Evolutionary conservation across 768 basidiomycete species (phyloP).

Genomic region (Boletus rufocinnamomeus): DNA sequence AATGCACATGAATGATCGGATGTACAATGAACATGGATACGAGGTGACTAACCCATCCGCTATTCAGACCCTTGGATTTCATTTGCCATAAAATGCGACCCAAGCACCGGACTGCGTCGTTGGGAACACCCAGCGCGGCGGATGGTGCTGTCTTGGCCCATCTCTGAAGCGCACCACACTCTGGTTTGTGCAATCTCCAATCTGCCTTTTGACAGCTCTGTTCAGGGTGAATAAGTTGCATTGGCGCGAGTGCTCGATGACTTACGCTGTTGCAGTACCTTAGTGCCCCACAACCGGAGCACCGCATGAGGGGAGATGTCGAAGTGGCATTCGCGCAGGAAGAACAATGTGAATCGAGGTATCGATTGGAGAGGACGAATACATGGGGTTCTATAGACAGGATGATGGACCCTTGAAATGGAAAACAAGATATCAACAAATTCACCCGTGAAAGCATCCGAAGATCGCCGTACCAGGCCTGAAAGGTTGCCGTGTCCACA

Average conservation of each 20-base stretch:
- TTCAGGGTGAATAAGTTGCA: neutral
- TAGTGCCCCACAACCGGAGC: slow-evolving; percentile 67
- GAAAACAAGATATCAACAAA: neutral
- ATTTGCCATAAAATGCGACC: slow-evolving; percentile 72
- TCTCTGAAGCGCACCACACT: slow-evolving; percentile 69
- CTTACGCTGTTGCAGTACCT: slow-evolving; percentile 78
- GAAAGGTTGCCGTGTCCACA: slow-evolving; percentile 42
- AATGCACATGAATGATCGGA: neutral
- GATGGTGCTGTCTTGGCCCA: slow-evolving; percentile 58
- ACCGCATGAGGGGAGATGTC: slow-evolving; percentile 56
- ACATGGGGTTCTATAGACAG: slow-evolving; percentile 61
- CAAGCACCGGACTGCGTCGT: slow-evolving; percentile 78
- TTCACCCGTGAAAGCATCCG: neutral
- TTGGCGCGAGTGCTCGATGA: neutral
- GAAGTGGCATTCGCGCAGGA: slow-evolving; percentile 53
- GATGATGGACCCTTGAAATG: slow-evolving; percentile 55
- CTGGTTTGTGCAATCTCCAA: slow-evolving; percentile 74
- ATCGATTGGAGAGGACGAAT: slow-evolving; percentile 61
- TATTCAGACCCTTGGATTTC: slow-evolving; percentile 53
- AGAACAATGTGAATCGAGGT: slow-evolving; percentile 68
- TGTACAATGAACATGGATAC: neutral
- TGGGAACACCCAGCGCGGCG: slow-evolving; percentile 53
- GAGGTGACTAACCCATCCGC: slow-evolving; percentile 54
- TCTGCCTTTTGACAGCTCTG: slow-evolving; percentile 72
- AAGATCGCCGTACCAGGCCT: slow-evolving; percentile 39